Percentiles rank a stretch among this genome's conserved stretches.
Evolutionary conservation across 2,329 filamentous ascomycete genomes (phyloP).

Genomic region (Tolypocladium tundrense): DNA sequence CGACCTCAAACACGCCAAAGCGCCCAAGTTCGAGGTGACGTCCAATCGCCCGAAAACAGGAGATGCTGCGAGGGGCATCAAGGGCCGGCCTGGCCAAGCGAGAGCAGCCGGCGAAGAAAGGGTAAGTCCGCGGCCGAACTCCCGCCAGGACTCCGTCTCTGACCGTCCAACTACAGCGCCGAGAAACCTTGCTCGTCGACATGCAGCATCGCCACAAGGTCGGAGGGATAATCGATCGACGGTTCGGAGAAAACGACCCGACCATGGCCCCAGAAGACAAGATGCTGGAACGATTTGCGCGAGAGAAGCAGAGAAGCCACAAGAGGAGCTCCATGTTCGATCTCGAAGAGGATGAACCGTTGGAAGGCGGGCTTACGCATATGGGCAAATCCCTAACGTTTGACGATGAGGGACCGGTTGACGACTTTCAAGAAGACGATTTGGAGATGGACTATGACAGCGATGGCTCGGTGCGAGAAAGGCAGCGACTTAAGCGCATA

Average conservation of each 20-base stretch:
- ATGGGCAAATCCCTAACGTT: conserved; percentile 65
- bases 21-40: conserved; percentile 77
- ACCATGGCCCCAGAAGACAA: conserved; percentile 89
- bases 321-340: conserved; percentile 79
- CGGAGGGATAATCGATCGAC: conserved; percentile 82
- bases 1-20: conserved; percentile 74
- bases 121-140: conserved; percentile 31
- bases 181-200: conserved; percentile 76
- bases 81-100: conserved; percentile 70
- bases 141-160: conserved; percentile 6
- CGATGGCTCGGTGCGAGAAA: conserved; percentile 43
- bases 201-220: conserved; percentile 85
- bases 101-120: conserved; percentile 82
- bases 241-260: conserved; percentile 92
- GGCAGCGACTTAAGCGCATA: conserved; percentile 45
- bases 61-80: conserved; percentile 46
- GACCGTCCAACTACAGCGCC: conserved; percentile 39
- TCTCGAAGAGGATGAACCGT: conserved; percentile 61
- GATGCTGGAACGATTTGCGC: conserved; percentile 81
- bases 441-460: conserved; percentile 51
- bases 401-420: conserved; percentile 40
- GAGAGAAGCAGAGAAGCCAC: conserved; percentile 71
- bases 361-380: conserved; percentile 62
- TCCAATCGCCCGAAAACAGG: conserved; percentile 48
- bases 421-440: conserved; percentile 76